Percentiles rank a stretch among this genome's conserved stretches.
These are phyloP conservation scores for Pyrenula aspistea DNA, from an alignment of 495 filamentous ascomycete species.

Conservation along the genomic window DNA sequence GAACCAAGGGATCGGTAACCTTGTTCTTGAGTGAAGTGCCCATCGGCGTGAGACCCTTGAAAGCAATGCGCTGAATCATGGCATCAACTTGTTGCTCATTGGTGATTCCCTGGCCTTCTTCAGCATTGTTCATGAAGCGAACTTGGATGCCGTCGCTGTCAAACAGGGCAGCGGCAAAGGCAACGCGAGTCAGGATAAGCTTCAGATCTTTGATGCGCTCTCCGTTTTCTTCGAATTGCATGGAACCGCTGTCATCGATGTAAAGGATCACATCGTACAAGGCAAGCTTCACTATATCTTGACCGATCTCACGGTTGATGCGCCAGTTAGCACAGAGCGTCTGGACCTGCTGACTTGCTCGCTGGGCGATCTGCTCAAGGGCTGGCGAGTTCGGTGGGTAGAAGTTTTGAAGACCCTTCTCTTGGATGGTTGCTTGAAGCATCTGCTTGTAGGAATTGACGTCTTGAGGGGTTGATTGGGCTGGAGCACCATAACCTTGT, in stretches of 20 bases:
- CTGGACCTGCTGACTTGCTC: slow-evolving; percentile 30
- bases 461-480: slow-evolving; percentile 32
- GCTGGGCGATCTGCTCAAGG: slow-evolving; percentile 25
- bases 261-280: slow-evolving; percentile 58
- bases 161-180: slow-evolving; percentile 54
- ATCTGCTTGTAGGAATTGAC: slow-evolving; percentile 39
- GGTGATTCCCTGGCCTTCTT: slow-evolving; percentile 39
- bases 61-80: slow-evolving; percentile 45
- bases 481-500: slow-evolving; percentile 8
- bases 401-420: slow-evolving; percentile 44
- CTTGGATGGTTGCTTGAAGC: slow-evolving; percentile 39
- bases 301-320: slow-evolving; percentile 49
- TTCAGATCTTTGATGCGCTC: slow-evolving; percentile 53
- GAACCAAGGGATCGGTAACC: slow-evolving; percentile 48
- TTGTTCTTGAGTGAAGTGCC: slow-evolving; percentile 49
- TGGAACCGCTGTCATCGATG: slow-evolving; percentile 65
- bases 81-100: slow-evolving; percentile 44
- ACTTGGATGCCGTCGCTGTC: slow-evolving; percentile 59
- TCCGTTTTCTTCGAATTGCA: slow-evolving; percentile 55
- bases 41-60: slow-evolving; percentile 57
- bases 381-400: slow-evolving; percentile 40
- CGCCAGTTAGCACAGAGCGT: slow-evolving; percentile 41
- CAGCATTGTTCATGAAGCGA: slow-evolving; percentile 56
- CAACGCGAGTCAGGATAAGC: slow-evolving; percentile 48
- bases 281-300: slow-evolving; percentile 54